phyloP scores from a whole-genome alignment of 73 alveolate genomes.

The Tetrahymena thermophila region DNA sequence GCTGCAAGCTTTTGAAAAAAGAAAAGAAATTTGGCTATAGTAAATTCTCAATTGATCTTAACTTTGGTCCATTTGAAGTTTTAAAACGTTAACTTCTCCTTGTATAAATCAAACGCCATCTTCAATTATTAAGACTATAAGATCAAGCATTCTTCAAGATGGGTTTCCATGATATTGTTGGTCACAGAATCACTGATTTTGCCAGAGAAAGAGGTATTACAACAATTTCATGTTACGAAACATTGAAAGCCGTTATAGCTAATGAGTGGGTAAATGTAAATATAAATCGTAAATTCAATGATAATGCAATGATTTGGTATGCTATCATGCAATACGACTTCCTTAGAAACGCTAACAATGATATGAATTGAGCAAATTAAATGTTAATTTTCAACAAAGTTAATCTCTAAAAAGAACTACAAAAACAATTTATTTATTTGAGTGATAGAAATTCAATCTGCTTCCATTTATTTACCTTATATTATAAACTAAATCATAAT shows the following conservation, averaged over 20 bases:
- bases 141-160: slow-evolving; percentile 26
- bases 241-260: slow-evolving; percentile 2
- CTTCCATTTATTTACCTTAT: neutral
- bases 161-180: slow-evolving; percentile 26
- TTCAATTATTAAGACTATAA: neutral
- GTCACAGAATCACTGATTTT: slow-evolving; percentile 11
- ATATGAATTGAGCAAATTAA: neutral
- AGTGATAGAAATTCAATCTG: neutral
- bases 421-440: neutral
- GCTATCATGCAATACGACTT: slow-evolving; percentile 32
- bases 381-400: neutral
- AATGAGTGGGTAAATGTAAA: slow-evolving; percentile 27
- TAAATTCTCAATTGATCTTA: slow-evolving; percentile 21
- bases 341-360: neutral
- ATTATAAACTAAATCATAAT: neutral
- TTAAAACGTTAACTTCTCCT: slow-evolving; percentile 17
- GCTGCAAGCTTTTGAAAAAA: slow-evolving; percentile 9
- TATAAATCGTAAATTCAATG: slow-evolving; percentile 17
- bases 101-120: slow-evolving; percentile 21
- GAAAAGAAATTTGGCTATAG: slow-evolving; percentile 1
- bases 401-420: neutral
- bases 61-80: slow-evolving; percentile 23
- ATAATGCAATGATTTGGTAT: slow-evolving; percentile 30
- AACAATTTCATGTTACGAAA: neutral
- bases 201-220: slow-evolving; percentile 51